Base-by-base conservation (phyloP, 192 early-diverging fungal species). In the Pilaira anomala region DNA sequence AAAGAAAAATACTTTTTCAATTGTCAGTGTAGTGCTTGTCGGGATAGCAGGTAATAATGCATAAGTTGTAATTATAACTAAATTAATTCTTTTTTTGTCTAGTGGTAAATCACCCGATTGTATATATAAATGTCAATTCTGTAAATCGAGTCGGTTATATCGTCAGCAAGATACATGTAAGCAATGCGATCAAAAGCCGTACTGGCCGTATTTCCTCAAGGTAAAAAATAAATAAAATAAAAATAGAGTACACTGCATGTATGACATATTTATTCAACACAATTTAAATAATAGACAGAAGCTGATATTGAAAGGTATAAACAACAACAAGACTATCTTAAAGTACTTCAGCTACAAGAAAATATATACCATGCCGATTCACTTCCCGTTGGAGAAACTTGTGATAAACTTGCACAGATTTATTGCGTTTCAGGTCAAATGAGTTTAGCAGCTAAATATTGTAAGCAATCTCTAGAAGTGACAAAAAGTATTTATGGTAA, bases 1-100 rank as follows among this genome's bases (percentile, higher is more conserved):
- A 18, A 24, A 39, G 42, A 55, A 12, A 3, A 61, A 7, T 68
- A 68, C 39, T 54, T 62, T 24, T 68, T 68, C 45, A 51, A 68
- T 3, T 68, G 67, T 46, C 18, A 52, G 12, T 68, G 67, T 48
- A 55, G 40, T 28, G 48, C 49, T 3, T 53, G 40, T 18, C 24
- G 2, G 26, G 19, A 22, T 60, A 46, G 44, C 24, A 33, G 56
- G 56, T 58, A 58, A 42, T 3, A 41, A 39, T 7, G n/a, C 1
- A 56, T 22, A 53, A n/a, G 29, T 53, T 26, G 12, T 0, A 21
- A 12, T 3, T 7, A 48, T 28, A 29, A 6, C 13, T 30, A n/a
- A 21, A 2, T 39, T 53, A 0, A 1, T 28, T n/a, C 18, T 30
- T 21, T 54, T 22, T 0, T 26, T 55, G 12, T 22, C 2, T 21